Conservation (phyloP, 768 basidiomycete species). For the Mrakia frigida region DNA sequence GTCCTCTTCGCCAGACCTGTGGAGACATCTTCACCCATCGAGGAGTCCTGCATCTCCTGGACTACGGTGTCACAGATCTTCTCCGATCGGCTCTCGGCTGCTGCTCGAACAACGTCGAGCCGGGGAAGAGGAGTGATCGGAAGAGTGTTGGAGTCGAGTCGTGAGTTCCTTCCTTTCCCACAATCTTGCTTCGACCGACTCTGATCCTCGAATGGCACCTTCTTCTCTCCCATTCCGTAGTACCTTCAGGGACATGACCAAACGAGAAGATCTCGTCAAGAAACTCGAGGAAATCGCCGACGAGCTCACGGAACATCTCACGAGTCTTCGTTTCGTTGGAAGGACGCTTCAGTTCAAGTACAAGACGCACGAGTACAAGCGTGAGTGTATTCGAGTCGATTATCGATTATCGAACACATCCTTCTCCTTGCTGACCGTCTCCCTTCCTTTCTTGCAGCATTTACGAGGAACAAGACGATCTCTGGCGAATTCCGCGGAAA, state of each 20-base stretch:
- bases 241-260: constrained; percentile 66
- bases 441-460: constrained; percentile 53
- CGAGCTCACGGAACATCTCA: constrained; percentile 77
- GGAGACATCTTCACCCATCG: constrained; percentile 80
- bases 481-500: constrained; percentile 65
- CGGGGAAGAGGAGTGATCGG: constrained; percentile 68
- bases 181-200: constrained; percentile 1
- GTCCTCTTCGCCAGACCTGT: constrained; percentile 57
- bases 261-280: constrained; percentile 61
- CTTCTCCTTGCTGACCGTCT: too few species aligned
- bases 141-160: constrained; percentile 92
- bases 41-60: constrained; percentile 69
- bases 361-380: constrained; percentile 85
- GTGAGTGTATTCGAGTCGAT: too few species aligned
- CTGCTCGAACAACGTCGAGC: constrained; percentile 72
- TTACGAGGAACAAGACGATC: constrained; percentile 76
- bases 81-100: constrained; percentile 78
- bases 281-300: constrained; percentile 76
- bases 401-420: too few species aligned
- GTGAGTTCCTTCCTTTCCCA: constrained; percentile 45
- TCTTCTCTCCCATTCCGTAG: constrained; percentile 45
- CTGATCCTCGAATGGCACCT: background rate
- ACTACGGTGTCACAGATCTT: constrained; percentile 72
- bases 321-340: constrained; percentile 71
- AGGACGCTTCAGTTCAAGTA: constrained; percentile 81